Conservation (phyloP, 495 filamentous ascomycete genomes). For the Penicillium odoratum region DNA sequence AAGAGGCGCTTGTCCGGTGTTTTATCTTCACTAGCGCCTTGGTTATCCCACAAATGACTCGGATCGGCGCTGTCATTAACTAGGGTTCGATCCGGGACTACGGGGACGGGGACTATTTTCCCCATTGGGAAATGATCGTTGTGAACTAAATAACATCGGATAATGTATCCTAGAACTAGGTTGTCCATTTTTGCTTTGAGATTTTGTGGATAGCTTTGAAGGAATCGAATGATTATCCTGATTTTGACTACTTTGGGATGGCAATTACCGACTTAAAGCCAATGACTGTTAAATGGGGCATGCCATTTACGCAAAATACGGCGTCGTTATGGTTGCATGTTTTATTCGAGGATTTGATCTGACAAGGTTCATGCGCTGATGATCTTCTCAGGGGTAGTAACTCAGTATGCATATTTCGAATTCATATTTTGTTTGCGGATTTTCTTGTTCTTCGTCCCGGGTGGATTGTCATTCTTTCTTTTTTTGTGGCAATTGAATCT, state of each 20-base stretch:
- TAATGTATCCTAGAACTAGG: not conserved
- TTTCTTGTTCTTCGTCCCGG: not conserved
- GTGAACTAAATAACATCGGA: not conserved
- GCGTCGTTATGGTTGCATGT: not conserved
- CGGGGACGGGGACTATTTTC: conserved; percentile 1
- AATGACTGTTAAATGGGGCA: not conserved
- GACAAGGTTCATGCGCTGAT: conserved; percentile 2
- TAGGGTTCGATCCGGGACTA: not conserved
- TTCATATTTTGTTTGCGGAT: not conserved
- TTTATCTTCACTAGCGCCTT: not conserved
- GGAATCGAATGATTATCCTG: not conserved
- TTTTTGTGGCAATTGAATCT: not conserved
- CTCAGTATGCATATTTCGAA: conserved; percentile 1
- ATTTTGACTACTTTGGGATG: not conserved
- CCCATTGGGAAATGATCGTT: conserved; percentile 6
- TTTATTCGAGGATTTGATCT: not conserved
- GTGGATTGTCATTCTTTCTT: not conserved
- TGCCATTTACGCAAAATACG: not conserved
- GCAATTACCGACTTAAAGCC: not conserved
- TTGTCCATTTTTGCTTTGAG: no score
- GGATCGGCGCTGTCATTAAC: conserved; percentile 17
- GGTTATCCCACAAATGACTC: not conserved
- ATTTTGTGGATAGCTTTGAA: not conserved
- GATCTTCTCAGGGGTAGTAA: conserved; percentile 21
- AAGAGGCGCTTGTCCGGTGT: not conserved